Evolutionary conservation across 305 asterid species (phyloP), one percentile per base, ranked within the genome.

Genomic region (Fraxinus dipetala): DNA sequence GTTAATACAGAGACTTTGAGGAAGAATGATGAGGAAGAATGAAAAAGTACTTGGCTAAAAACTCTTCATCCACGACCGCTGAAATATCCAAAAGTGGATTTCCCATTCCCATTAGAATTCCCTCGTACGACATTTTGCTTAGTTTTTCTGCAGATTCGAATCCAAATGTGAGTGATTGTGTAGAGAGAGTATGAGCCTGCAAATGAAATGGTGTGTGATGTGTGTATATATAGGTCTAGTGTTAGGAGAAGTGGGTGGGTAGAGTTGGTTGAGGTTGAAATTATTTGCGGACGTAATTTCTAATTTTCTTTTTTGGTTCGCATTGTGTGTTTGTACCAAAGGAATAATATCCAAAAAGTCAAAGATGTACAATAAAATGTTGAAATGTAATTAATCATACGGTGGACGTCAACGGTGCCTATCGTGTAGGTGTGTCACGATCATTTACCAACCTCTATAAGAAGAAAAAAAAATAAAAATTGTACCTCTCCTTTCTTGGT

Each of bases 61-160:
- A 92, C 24, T 89, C 96, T 40, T 89, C 94, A 83, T 95, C 97
- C 38, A 95, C 94, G 18, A 92, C 96, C 24, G 99, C 88, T 0
- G 97, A 92, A 30, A 95, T 90, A 73, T 95, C 99, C 88, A 95
- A 72, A 2, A 95, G 91, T 28, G 99, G 99, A 74, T 94, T 95
- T 32, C 99, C 98, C 98, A 95, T 94, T 74, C 99, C 98, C 54
- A 95, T 79, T 3, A 95, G 89, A 78, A 95, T 83, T 28, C 98
- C 97, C 5, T 95, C 93, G 84, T 14, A 73, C 82, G 35, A 93
- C 98, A 94, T 93, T 86, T 6, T 65, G 35, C 32, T 26, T 65
- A 24, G 73, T 26, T 9, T 78, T 3, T 0, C 81, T n/a, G 16
- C 80, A 30, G 32, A 20, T 63, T 51, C 54, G 73, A 76, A 86